Percentiles rank a stretch among this genome's conserved stretches.
phyloP scores from a whole-genome alignment of 305 asterid genomes.

The Fraxinus platypoda region DNA sequence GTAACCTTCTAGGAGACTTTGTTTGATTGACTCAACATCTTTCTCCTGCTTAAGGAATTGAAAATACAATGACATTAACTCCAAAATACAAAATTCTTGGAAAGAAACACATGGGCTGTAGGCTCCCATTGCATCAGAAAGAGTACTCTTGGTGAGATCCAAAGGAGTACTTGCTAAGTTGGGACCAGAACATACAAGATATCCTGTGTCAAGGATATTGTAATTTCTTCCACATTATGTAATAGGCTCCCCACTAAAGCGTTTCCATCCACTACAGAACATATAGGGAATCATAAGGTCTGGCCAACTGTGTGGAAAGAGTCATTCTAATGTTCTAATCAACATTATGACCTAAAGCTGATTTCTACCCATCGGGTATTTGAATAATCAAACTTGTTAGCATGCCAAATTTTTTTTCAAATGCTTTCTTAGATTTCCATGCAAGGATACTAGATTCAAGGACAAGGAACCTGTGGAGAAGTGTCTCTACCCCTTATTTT shows the following conservation, averaged over 20 bases:
- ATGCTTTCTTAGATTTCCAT: neutral
- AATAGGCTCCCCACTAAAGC: neutral
- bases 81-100: neutral
- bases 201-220: neutral
- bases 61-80: conserved; percentile 15
- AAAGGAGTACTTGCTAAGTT: neutral
- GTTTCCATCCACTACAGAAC: neutral
- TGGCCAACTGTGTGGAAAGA: neutral
- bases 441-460: neutral
- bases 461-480: neutral
- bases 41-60: conserved; percentile 62
- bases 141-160: neutral
- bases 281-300: neutral
- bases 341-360: neutral
- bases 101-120: neutral
- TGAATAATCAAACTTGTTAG: neutral
- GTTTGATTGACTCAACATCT: conserved; percentile 74
- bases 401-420: neutral
- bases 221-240: neutral
- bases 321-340: neutral
- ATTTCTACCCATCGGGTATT: neutral
- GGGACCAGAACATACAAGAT: neutral
- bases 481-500: neutral
- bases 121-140: neutral
- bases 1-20: conserved; percentile 68